These are phyloP conservation scores for Myxozyma neglecta DNA, from an alignment of 805 yeast genomes.

Conservation along the genomic window DNA sequence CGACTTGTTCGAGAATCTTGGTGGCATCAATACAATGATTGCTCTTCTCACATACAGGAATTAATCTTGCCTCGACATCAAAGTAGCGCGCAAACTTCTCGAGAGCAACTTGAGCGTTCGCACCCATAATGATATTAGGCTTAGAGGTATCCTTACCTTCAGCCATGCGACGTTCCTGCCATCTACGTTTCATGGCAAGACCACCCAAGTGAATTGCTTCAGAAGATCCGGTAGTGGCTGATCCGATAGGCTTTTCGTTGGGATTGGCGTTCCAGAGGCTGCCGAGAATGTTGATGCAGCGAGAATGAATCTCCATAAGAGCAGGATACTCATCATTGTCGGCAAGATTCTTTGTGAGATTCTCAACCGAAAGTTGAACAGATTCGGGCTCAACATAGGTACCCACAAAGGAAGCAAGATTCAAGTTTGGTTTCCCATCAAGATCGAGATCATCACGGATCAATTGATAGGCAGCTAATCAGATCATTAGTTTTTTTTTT, in stretches of 20 bases:
- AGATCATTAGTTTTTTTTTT: neutral
- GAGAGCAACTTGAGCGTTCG: slow-evolving; percentile 90
- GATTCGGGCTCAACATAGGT: slow-evolving; percentile 62
- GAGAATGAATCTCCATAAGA: slow-evolving; percentile 69
- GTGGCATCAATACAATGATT: slow-evolving; percentile 65
- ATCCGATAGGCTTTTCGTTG: slow-evolving; percentile 60
- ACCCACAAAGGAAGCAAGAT: slow-evolving; percentile 80
- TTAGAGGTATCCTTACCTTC: slow-evolving; percentile 58
- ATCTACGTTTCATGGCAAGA: slow-evolving; percentile 82
- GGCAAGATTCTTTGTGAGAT: slow-evolving; percentile 82
- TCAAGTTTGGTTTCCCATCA: slow-evolving; percentile 82
- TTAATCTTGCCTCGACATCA: slow-evolving; percentile 80
- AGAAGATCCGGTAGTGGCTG: slow-evolving; percentile 91
- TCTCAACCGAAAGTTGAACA: slow-evolving; percentile 59
- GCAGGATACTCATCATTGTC: slow-evolving; percentile 94
- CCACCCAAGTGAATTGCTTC: slow-evolving; percentile 96
- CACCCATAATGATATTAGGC: slow-evolving; percentile 89
- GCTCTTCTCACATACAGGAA: slow-evolving; percentile 61
- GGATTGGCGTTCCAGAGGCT: slow-evolving; percentile 77
- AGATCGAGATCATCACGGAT: slow-evolving; percentile 72
- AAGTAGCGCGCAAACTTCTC: slow-evolving; percentile 93
- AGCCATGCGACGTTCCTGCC: slow-evolving; percentile 69
- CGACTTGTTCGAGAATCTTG: slow-evolving; percentile 62
- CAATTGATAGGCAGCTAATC: slow-evolving; percentile 53
- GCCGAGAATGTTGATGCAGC: slow-evolving; percentile 79